A percentile compares a stretch with the other conserved stretches of the same genome.
Conservation (phyloP, 495 filamentous ascomycete species). For the Penicillium silybi region DNA sequence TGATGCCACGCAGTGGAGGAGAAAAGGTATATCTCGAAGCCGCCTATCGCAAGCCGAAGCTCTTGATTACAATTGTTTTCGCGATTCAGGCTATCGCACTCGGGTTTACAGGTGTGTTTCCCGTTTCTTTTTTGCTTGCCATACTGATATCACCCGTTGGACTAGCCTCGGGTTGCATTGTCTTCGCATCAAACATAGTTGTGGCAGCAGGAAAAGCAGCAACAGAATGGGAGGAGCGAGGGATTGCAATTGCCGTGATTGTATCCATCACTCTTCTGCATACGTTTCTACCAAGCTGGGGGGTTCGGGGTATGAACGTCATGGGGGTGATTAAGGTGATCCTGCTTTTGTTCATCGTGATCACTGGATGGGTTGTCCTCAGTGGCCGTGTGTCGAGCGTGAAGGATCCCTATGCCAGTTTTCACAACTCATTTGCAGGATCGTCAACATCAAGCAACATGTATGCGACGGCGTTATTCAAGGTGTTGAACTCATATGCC, state of each 20-base stretch:
- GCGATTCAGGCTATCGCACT: constrained; percentile 61
- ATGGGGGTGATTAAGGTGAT: constrained; percentile 36
- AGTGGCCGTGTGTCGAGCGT: constrained; percentile 25
- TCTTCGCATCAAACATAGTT: constrained; percentile 38
- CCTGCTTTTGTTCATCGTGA: constrained; percentile 36
- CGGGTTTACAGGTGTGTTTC: constrained; percentile 52
- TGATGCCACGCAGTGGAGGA: constrained; percentile 64
- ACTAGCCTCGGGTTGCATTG: constrained; percentile 27
- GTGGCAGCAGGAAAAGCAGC: constrained; percentile 25
- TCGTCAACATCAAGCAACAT: constrained; percentile 30
- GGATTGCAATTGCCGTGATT: constrained; percentile 29
- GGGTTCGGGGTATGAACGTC: constrained; percentile 34
- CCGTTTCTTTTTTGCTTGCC: not conserved
- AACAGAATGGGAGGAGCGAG: constrained; percentile 30
- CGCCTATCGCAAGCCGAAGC: constrained; percentile 59
- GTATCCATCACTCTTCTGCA: constrained; percentile 28
- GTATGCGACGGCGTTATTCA: constrained; percentile 59
- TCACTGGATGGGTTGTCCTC: constrained; percentile 36
- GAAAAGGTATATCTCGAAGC: constrained; percentile 72
- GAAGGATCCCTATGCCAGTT: constrained; percentile 30
- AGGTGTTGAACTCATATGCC: constrained; percentile 64
- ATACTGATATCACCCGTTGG: not conserved
- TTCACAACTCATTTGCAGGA: constrained; percentile 27
- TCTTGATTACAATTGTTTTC: constrained; percentile 60
- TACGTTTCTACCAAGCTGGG: constrained; percentile 21